Evolutionary conservation across 371 early-diverging fungal species (phyloP), one percentile per base, ranked within the genome.

Genomic region (Mucor ambiguus): DNA sequence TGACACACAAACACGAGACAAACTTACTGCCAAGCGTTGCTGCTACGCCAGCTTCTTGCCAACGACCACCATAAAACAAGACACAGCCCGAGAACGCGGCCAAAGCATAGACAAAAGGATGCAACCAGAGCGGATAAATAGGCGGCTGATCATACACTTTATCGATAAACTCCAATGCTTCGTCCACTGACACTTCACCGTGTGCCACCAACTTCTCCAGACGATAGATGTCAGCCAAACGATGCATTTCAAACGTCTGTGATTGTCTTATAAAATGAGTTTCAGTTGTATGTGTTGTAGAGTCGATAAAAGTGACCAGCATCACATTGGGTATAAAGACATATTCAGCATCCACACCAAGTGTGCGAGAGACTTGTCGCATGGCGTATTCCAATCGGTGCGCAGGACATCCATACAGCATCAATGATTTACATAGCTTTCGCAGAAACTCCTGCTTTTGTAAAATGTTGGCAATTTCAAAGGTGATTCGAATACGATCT

Each of bases 251-350:
- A 76, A 89, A 90, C 8, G 83, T 86, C 30, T 81, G 85, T 0
- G 71, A 57, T 35, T 82, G 82, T 5, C 87, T 81, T 46, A 93
- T 78, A 35, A 92, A 85, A 55, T 91, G 90, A 0, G 93, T 93
- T 54, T 92, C 92, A 9, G 89, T 90, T 5, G 92, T 88, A 58
- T 92, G 89, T 0, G 91, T 91, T 26, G 87, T 82, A 9, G 81
- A 79, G 73, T 92, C 91, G 58, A 84, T 84, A 66, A 93, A 91
- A 0, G 88, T 84, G 52, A 93, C 79, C 37, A 92, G 80, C 85
- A 92, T 88, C n/a, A 90, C 79, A 28, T 87, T 87, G 4, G 93
- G 93, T 58, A 90, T 73, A 54, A 83, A 83, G 9, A 88, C 83
- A 64, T 89, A 90, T 55, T 86, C 85, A 0, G 89, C 89, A 24